Base-by-base conservation (phyloP, 176 grass and related monocot species). In the maize (Zea mays) region DNA sequence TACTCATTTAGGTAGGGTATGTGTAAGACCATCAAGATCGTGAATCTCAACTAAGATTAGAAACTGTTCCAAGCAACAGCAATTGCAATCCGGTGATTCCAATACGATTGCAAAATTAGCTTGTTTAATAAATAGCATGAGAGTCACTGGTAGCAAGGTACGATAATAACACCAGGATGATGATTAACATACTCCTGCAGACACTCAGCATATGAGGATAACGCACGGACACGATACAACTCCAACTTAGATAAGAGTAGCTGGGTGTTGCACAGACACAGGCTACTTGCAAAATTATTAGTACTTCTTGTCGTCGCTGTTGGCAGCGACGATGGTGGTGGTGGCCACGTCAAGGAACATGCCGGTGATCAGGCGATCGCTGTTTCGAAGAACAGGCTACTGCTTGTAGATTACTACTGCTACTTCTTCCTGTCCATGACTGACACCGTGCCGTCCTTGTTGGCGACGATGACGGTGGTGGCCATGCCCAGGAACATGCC, bases 401-500 rank as follows among this genome's bases (percentile, higher is more conserved):
- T 27, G 27, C 27, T 27, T 27, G 27, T 27, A 27, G 27, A 27
- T 27, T 27, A 27, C 27, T 27, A 27, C 27, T 27, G 27, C 27
- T 27, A 58, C 55, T 58, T 58, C 7, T 10, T 58, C 55, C 55
- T 58, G 55, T 19, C 55, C 55, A 58, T 21, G 55, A 58, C 55
- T 4, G 55, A 3, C 8, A 58, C 55, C n/a, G 55, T 58, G 55
- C 55, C 55, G 55, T 58, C 55, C n/a, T 21, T 21, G 55, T 58
- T 58, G 55, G 55, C 55, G 55, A 58, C 55, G 19, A 58, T 58
- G 55, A 58, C 55, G 19, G 55, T 58, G 55, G 55, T 58, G 55
- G 55, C 55, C 55, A 58, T 58, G 55, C 55, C 55, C 1, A 58
- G 55, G 55, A 58, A 58, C 55, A 58, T 58, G 55, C 55, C 55